Base-by-base conservation (phyloP, 2,329 filamentous ascomycete genomes). In the Arthrobotrys iridis region DNA sequence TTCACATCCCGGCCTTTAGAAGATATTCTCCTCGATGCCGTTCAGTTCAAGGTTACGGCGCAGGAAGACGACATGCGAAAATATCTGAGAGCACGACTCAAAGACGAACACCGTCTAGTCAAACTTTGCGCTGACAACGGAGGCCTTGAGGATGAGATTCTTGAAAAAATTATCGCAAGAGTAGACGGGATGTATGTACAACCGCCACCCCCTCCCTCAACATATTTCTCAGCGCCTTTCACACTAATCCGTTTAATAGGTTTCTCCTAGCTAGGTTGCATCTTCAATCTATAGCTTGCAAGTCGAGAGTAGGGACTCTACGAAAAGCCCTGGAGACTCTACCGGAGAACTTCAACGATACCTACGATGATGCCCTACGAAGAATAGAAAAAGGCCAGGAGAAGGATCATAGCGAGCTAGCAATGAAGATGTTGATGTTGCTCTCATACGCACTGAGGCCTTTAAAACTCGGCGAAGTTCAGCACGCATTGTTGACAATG, bases 31-130 rank as follows among this genome's bases (percentile, higher is more conserved):
- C 46, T 30, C 13, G 46, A 52, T 20, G 46, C 46, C 7, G 13
- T 52, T 33, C 46, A 52, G 6, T 52, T 52, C 46, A 52, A 33
- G 33, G 46, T 52, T 52, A 30, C 46, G 13, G 46, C 46, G 8
- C 46, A 52, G 15, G 46, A 52, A 35, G 46, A 33, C 24, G 46
- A 52, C 13, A 52, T 52, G 46, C 24, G 46, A 33, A 52, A 15
- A 15, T 52, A 52, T 20, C 11, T 52, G 13, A 33, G 24, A 3
- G 13, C 46, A 4, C 24, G 24, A 11, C 3, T 52, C 4, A 33
- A 52, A 18, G 46, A 52, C 2, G 46, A 52, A 11, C 10, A 8
- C 18, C 46, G 13, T 11, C 13, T 52, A 11, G 26, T 24, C 18
- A 52, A 52, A 30, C 26, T 52, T 35, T 52, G 46, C 13, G 46